phyloP scores from a whole-genome alignment of 23 red algal species.

The Agarophyton chilense region DNA sequence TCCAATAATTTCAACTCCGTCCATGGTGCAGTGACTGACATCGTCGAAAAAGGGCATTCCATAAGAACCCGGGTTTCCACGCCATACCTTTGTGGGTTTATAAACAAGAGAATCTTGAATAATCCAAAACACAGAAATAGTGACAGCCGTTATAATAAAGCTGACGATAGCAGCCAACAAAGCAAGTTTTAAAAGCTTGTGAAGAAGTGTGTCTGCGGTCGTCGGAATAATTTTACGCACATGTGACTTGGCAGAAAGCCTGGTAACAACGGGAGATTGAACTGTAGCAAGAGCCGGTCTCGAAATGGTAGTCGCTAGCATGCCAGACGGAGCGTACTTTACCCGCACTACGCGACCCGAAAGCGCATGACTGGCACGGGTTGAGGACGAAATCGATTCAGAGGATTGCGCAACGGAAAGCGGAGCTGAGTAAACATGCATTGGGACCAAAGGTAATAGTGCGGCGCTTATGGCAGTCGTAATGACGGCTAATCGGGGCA shows the following conservation, averaged over 20 bases:
- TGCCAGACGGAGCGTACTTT: not conserved
- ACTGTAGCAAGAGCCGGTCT: not conserved
- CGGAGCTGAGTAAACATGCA: not conserved
- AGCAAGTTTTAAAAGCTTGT: constrained; percentile 41
- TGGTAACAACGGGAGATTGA: not conserved
- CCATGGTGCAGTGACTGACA: constrained; percentile 85
- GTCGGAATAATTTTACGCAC: constrained; percentile 12
- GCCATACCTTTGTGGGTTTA: constrained; percentile 80
- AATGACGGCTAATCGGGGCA: not conserved
- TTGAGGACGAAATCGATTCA: not conserved
- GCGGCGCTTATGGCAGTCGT: not conserved
- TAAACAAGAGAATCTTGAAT: constrained; percentile 95
- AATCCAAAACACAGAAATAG: constrained; percentile 73
- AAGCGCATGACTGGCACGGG: not conserved
- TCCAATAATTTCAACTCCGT: constrained; percentile 86
- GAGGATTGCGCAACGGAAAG: not conserved
- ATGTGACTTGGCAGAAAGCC: not conserved
- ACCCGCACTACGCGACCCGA: not conserved
- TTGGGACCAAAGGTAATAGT: not conserved
- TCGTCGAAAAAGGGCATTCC: constrained; percentile 92
- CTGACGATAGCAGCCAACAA: constrained; percentile 27
- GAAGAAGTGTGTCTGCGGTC: not conserved
- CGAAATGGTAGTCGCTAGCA: not conserved
- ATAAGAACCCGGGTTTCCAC: constrained; percentile 68
- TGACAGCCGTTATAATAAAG: constrained; percentile 42